A percentile compares a stretch with the other conserved stretches of the same genome.
Conservation (phyloP, 2,329 filamentous ascomycete species). For the Cercospora sp. region DNA sequence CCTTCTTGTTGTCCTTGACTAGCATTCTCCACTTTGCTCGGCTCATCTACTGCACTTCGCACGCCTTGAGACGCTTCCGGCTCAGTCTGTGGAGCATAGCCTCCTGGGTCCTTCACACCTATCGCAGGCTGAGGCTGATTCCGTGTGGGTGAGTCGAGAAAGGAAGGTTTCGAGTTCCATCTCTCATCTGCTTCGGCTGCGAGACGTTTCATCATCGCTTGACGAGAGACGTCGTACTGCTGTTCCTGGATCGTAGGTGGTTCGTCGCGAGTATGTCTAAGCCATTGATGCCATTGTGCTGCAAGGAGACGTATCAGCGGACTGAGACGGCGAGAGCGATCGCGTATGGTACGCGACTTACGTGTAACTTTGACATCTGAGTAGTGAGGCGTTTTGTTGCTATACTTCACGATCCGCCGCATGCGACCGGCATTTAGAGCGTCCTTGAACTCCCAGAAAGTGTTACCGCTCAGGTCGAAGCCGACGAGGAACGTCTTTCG, state of each 20-base stretch:
- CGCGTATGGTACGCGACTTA: conserved; percentile 34
- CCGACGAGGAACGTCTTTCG: conserved; percentile 61
- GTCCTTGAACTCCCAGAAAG: conserved; percentile 68
- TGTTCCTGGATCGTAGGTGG: conserved; percentile 62
- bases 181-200: conserved; percentile 61
- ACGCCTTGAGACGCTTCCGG: conserved; percentile 37
- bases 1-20: conserved; percentile 33
- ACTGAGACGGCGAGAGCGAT: background rate
- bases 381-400: conserved; percentile 52
- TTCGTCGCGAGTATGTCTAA: conserved; percentile 60
- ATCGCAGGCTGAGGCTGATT: conserved; percentile 52
- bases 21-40: conserved; percentile 38
- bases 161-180: conserved; percentile 62
- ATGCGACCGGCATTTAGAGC: conserved; percentile 54
- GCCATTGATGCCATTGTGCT: conserved; percentile 70
- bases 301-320: conserved; percentile 7
- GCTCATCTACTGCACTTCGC: conserved; percentile 36
- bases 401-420: conserved; percentile 61
- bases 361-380: conserved; percentile 62
- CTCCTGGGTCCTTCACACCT: conserved; percentile 46
- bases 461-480: conserved; percentile 63
- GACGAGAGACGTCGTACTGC: conserved; percentile 57
- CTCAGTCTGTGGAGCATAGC: conserved; percentile 39
- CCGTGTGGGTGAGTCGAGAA: conserved; percentile 57
- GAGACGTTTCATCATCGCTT: conserved; percentile 60